Conservation (phyloP, 352 stramenopile genomes). For the Phytophthora podocarpi region DNA sequence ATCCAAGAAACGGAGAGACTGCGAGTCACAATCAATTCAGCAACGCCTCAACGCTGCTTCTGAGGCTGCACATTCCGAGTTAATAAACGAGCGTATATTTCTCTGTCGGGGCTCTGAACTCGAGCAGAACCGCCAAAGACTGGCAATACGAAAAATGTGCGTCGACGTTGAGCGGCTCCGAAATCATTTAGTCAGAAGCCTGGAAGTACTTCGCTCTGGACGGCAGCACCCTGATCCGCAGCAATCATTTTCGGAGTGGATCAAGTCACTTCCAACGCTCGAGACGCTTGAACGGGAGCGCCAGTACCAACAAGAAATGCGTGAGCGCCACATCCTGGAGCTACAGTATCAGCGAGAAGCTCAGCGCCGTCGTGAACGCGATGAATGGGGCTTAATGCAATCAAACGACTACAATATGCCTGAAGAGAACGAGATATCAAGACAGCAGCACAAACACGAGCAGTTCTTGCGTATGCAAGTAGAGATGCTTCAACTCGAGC, state of each 20-base stretch:
- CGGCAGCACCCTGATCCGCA: constrained; percentile 45
- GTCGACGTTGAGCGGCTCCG: constrained; percentile 39
- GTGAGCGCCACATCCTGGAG: constrained; percentile 49
- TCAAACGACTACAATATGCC: constrained; percentile 47
- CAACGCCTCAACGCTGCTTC: constrained; percentile 13
- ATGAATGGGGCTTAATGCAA: constrained; percentile 46
- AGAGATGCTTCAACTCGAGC: constrained; percentile 32
- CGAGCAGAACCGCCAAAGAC: constrained; percentile 24
- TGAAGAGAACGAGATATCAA: constrained; percentile 26
- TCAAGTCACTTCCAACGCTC: constrained; percentile 60
- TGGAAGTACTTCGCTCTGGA: constrained; percentile 44
- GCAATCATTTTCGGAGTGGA: constrained; percentile 57
- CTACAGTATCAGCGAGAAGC: constrained; percentile 50
- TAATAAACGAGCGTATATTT: neutral
- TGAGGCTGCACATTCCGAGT: constrained; percentile 12
- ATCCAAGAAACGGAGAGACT: neutral
- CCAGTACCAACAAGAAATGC: constrained; percentile 39
- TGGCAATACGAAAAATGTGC: constrained; percentile 31
- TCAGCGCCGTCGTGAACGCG: constrained; percentile 40
- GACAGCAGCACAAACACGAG: constrained; percentile 42
- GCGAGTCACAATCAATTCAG: constrained; percentile 4
- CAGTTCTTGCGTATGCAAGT: constrained; percentile 33
- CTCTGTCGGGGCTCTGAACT: neutral
- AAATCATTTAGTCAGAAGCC: constrained; percentile 33
- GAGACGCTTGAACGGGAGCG: constrained; percentile 50